Evolutionary conservation across 164 flowering plant species (phyloP).

Genomic region (Kingdonia uniflora): DNA sequence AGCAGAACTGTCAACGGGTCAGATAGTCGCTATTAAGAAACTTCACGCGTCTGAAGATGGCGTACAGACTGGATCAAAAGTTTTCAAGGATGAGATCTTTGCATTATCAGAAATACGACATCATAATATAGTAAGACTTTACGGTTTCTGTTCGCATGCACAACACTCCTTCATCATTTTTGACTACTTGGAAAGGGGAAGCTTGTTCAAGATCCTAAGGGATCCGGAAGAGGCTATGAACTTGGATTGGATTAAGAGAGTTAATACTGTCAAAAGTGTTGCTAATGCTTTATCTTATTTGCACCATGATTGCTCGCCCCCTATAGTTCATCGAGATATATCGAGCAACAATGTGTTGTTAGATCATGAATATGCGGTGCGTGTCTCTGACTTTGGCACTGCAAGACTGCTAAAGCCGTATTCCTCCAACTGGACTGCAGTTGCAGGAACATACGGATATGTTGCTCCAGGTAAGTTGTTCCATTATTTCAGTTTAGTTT

Average conservation of each 20-base stretch:
- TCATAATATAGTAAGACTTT: background rate
- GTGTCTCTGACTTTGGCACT: background rate
- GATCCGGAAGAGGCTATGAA: background rate
- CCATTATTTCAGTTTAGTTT: background rate
- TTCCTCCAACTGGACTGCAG: constrained; percentile 1
- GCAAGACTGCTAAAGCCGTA: background rate
- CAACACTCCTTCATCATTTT: background rate
- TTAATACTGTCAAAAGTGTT: background rate
- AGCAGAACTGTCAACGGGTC: background rate
- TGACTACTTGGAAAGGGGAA: background rate
- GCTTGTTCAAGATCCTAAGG: background rate
- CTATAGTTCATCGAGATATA: constrained; percentile 1
- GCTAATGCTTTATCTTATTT: background rate
- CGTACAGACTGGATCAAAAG: background rate
- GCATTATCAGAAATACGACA: background rate
- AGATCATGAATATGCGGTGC: background rate
- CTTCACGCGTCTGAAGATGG: background rate
- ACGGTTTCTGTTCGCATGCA: constrained; percentile 3
- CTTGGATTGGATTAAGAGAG: constrained; percentile 1
- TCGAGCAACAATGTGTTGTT: constrained; percentile 4
- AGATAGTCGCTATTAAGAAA: constrained; percentile 1
- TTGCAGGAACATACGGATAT: background rate
- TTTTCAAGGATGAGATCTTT: background rate
- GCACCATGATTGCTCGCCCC: background rate
- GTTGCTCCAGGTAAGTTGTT: too few relatives aligned